Conservation (phyloP, 768 basidiomycete genomes). For the Rhizopogon vesiculosus region DNA sequence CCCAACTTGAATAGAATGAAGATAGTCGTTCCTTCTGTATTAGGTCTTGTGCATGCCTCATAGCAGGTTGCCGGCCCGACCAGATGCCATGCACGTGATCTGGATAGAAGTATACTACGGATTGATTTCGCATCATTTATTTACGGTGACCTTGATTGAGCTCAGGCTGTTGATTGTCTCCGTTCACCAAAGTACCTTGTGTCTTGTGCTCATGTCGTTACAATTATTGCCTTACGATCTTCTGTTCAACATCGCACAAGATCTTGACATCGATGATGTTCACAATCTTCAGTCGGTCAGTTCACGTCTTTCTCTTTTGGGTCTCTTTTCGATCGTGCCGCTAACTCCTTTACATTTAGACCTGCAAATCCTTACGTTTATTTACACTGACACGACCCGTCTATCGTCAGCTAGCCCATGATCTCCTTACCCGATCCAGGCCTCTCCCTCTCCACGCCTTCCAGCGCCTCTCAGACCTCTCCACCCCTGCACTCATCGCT, state of each 20-base stretch:
- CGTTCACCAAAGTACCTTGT: not conserved
- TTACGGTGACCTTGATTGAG: too few relatives aligned
- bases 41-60: too few relatives aligned
- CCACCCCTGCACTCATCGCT: conserved; percentile 54
- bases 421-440: conserved; percentile 60
- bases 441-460: conserved; percentile 68
- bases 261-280: conserved; percentile 58
- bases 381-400: conserved; percentile 65
- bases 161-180: too few relatives aligned
- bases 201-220: conserved; percentile 23
- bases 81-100: not conserved
- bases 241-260: conserved; percentile 59
- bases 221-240: conserved; percentile 63
- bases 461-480: conserved; percentile 61
- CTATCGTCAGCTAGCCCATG: conserved; percentile 59
- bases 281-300: conserved; percentile 59
- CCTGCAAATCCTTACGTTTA: conserved; percentile 55
- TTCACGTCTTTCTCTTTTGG: conserved; percentile 4
- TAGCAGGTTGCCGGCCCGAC: too few relatives aligned
- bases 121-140: not conserved
- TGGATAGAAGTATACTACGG: not conserved
- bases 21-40: too few relatives aligned
- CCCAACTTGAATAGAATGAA: too few relatives aligned
- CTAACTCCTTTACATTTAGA: conserved; percentile 31
- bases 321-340: not conserved